These are phyloP conservation scores for Phylloporus sp. DNA, from an alignment of 1,284 basidiomycete species.

Conservation along the genomic window DNA sequence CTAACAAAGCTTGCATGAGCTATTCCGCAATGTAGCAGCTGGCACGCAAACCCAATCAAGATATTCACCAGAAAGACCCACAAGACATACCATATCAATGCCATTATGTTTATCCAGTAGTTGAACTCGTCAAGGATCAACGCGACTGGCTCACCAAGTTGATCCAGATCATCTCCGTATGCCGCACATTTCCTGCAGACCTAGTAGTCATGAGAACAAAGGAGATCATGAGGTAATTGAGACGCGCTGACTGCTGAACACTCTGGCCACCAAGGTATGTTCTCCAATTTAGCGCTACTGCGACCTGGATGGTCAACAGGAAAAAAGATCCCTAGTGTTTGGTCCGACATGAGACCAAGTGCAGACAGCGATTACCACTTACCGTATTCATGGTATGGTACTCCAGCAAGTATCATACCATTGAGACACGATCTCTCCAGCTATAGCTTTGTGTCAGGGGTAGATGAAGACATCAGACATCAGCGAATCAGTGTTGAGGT, in stretches of 20 bases:
- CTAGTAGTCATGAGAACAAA: constrained; percentile 42
- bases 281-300: constrained; percentile 12
- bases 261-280: constrained; percentile 3
- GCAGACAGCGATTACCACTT: not conserved
- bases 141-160: constrained; percentile 30
- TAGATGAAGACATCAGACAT: too few relatives aligned
- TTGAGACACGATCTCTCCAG: too few relatives aligned
- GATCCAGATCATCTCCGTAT: constrained; percentile 46
- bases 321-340: constrained; percentile 27
- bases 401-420: too few relatives aligned
- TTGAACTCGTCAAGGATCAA: constrained; percentile 35
- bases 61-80: not conserved
- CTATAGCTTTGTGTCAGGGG: too few relatives aligned
- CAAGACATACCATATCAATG: constrained; percentile 30
- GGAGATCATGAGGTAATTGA: constrained; percentile 35
- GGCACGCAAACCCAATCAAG: constrained; percentile 23
- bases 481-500: too few relatives aligned
- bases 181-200: constrained; percentile 40
- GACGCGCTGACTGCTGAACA: constrained; percentile 13
- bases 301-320: constrained; percentile 32
- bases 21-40: constrained; percentile 35
- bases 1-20: constrained; percentile 37
- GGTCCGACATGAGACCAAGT: not conserved
- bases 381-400: constrained; percentile 37
- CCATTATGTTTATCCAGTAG: constrained; percentile 26